Evolutionary conservation across 805 yeast genomes (phyloP).

Genomic region (Wickerhamiella sergipiensis): DNA sequence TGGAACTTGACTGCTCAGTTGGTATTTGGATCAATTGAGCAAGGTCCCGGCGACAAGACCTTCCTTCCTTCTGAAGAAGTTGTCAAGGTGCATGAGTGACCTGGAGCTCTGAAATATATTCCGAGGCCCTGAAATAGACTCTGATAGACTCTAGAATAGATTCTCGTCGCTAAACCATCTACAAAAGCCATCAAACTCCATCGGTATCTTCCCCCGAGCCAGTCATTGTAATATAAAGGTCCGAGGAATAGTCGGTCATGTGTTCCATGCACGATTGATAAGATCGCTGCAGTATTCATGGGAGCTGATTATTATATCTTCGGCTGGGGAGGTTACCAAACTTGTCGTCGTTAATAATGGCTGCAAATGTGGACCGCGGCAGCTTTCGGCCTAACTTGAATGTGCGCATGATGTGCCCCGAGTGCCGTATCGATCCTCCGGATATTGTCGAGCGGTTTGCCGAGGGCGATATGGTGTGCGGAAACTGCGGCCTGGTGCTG

Average conservation of each 20-base stretch:
- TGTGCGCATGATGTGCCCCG: slow-evolving; percentile 86
- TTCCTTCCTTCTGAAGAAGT: slow-evolving; percentile 23
- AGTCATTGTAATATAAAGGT: too few species aligned
- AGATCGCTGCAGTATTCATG: background rate
- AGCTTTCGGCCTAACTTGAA: slow-evolving; percentile 39
- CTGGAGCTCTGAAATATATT: too few species aligned
- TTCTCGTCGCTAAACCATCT: too few species aligned
- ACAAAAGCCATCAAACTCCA: too few species aligned
- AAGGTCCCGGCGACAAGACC: slow-evolving; percentile 28
- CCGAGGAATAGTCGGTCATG: too few species aligned
- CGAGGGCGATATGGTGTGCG: slow-evolving; percentile 98
- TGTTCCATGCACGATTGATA: background rate
- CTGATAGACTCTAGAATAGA: too few species aligned
- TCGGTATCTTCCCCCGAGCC: too few species aligned
- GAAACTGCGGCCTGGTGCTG: slow-evolving; percentile 85
- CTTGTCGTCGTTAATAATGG: background rate
- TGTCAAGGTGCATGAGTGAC: background rate
- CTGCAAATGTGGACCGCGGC: background rate
- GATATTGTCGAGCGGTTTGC: slow-evolving; percentile 88
- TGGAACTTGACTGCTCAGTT: slow-evolving; percentile 39
- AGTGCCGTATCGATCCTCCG: slow-evolving; percentile 91
- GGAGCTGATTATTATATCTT: background rate
- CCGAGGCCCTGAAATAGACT: too few species aligned
- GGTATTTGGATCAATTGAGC: slow-evolving; percentile 35
- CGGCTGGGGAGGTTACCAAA: background rate